These are phyloP conservation scores for Candida ulmi DNA, from an alignment of 805 yeast genomes.

Conservation along the genomic window DNA sequence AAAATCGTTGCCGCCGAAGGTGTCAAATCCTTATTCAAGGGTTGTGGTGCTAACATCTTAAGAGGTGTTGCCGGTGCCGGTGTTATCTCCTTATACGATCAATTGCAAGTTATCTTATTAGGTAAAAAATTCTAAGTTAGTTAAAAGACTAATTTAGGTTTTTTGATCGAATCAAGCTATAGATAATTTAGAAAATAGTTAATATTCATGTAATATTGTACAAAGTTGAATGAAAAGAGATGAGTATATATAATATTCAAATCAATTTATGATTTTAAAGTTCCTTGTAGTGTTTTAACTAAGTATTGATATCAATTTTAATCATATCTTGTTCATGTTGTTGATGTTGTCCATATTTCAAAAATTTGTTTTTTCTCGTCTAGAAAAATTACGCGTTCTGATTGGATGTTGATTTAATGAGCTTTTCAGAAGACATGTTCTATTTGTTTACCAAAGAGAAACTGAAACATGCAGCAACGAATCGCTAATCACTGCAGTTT, in stretches of 20 bases:
- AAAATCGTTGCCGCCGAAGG: slow-evolving; percentile 96
- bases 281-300: too few relatives aligned
- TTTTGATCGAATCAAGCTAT: neutral
- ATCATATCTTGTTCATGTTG: too few relatives aligned
- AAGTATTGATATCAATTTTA: too few relatives aligned
- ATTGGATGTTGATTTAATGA: too few relatives aligned
- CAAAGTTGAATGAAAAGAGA: slow-evolving; percentile 3
- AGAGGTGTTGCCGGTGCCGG: slow-evolving; percentile 99
- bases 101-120: slow-evolving; percentile 88
- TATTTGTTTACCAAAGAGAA: too few relatives aligned
- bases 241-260: neutral
- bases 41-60: slow-evolving; percentile 99
- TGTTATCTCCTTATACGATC: slow-evolving; percentile 97
- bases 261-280: neutral
- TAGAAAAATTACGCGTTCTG: too few relatives aligned
- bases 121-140: slow-evolving; percentile 82
- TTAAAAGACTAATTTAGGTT: slow-evolving; percentile 10
- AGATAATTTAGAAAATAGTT: slow-evolving; percentile 5
- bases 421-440: too few relatives aligned
- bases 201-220: slow-evolving; percentile 13
- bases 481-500: too few relatives aligned
- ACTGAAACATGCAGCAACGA: too few relatives aligned
- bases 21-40: slow-evolving; percentile 89
- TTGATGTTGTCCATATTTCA: too few relatives aligned
- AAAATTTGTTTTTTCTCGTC: too few relatives aligned